Percentiles rank a stretch among this genome's conserved stretches.
Conservation (phyloP, 495 filamentous ascomycete species). For the Cairneyella variabilis region DNA sequence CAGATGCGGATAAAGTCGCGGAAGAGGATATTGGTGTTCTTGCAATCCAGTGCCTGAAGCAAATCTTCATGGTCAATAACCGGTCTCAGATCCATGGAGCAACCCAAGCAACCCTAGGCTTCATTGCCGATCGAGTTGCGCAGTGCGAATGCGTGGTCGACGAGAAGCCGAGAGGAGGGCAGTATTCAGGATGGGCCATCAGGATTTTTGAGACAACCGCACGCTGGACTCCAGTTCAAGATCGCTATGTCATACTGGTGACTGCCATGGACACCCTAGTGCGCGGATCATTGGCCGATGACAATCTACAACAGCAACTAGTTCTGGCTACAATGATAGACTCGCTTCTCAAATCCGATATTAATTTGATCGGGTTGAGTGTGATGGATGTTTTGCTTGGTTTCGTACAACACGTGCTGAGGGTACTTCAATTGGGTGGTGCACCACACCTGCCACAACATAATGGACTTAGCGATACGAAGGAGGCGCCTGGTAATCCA, state of each 20-base stretch:
- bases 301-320: slow-evolving; percentile 63
- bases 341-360: slow-evolving; percentile 76
- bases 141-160: slow-evolving; percentile 40
- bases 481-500: not conserved
- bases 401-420: slow-evolving; percentile 72
- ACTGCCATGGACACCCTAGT: slow-evolving; percentile 72
- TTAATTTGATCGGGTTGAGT: slow-evolving; percentile 90
- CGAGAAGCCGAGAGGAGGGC: slow-evolving; percentile 28
- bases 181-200: slow-evolving; percentile 66
- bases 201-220: slow-evolving; percentile 72
- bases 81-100: slow-evolving; percentile 71
- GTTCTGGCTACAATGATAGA: slow-evolving; percentile 70
- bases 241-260: slow-evolving; percentile 82
- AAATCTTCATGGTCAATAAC: slow-evolving; percentile 73
- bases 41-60: slow-evolving; percentile 76
- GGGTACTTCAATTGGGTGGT: slow-evolving; percentile 62
- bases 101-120: slow-evolving; percentile 64
- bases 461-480: not conserved
- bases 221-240: slow-evolving; percentile 85
- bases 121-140: slow-evolving; percentile 57
- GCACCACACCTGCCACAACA: slow-evolving; percentile 11
- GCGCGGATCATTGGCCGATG: slow-evolving; percentile 58
- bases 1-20: slow-evolving; percentile 78
- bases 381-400: slow-evolving; percentile 88
- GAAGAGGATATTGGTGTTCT: slow-evolving; percentile 82